A percentile compares a stretch with the other conserved stretches of the same genome.
phyloP scores from a whole-genome alignment of 495 filamentous ascomycete species.

The Bathelium albidoporum region DNA sequence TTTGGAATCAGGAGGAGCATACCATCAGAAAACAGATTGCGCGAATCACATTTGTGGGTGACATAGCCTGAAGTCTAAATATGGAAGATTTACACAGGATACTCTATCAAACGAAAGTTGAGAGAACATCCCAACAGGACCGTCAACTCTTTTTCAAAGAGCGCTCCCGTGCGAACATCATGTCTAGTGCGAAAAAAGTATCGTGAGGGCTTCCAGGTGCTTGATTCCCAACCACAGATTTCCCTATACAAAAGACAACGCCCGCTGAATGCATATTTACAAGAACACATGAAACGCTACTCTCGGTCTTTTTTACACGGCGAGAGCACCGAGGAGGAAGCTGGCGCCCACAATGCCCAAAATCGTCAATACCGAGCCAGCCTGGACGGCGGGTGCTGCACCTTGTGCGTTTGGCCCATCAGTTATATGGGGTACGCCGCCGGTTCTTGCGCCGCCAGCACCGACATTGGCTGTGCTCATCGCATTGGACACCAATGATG shows the following conservation, averaged over 20 bases:
- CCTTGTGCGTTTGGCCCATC: background rate
- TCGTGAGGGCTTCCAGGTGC: background rate
- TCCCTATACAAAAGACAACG: background rate
- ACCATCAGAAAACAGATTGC: background rate
- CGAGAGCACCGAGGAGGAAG: background rate
- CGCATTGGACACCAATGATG: constrained; percentile 55
- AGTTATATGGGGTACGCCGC: background rate
- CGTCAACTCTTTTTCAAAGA: background rate
- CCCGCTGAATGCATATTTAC: constrained; percentile 1
- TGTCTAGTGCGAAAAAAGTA: background rate
- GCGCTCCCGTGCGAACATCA: background rate
- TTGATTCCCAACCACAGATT: background rate
- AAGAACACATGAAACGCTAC: background rate
- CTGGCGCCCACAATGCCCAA: constrained; percentile 2
- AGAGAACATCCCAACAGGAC: background rate
- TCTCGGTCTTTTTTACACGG: background rate
- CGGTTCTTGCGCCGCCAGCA: constrained; percentile 23
- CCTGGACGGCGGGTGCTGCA: background rate
- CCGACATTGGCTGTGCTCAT: constrained; percentile 35
- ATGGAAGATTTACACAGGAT: background rate
- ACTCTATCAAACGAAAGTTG: background rate
- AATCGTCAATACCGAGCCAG: background rate
- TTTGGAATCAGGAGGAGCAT: no score
- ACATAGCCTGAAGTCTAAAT: background rate
- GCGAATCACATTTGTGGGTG: background rate